Percentiles rank a stretch among this genome's conserved stretches.
phyloP scores from a whole-genome alignment of 2,329 filamentous ascomycete genomes.

The Coniochaeta sp. region DNA sequence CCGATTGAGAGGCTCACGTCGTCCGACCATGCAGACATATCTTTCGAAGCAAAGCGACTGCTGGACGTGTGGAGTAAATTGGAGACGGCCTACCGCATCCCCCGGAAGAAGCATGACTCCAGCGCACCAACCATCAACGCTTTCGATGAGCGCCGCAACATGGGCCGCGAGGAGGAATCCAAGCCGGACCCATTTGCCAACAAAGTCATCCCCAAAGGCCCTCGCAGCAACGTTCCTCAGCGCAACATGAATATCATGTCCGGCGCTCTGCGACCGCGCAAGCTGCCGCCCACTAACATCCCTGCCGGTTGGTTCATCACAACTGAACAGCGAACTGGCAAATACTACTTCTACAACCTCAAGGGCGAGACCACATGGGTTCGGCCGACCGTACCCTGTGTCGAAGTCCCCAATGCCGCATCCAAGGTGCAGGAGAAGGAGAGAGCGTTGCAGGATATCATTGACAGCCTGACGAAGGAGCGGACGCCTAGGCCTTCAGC shows the following conservation, averaged over 20 bases:
- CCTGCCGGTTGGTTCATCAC: conserved; percentile 83
- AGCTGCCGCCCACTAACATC: conserved; percentile 46
- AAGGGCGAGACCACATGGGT: conserved; percentile 76
- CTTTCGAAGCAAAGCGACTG: conserved; percentile 61
- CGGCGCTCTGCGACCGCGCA: conserved; percentile 40
- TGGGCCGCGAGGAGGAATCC: conserved; percentile 30
- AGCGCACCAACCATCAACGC: conserved; percentile 47
- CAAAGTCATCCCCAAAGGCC: conserved; percentile 49
- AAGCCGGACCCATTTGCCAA: conserved; percentile 37
- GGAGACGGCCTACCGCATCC: conserved; percentile 87
- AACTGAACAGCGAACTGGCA: conserved; percentile 58
- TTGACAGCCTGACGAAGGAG: conserved; percentile 74
- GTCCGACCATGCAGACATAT: conserved; percentile 68
- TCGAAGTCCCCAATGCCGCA: conserved; percentile 58
- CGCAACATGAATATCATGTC: conserved; percentile 42
- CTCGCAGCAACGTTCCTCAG: conserved; percentile 52
- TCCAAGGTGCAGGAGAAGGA: conserved; percentile 56
- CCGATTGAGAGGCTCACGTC: conserved; percentile 62
- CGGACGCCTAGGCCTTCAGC: conserved; percentile 44
- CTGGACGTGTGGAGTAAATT: conserved; percentile 83
- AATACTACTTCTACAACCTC: conserved; percentile 77
- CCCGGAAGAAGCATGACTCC: conserved; percentile 76
- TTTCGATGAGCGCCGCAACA: conserved; percentile 54
- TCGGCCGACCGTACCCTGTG: conserved; percentile 62
- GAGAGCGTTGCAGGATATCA: conserved; percentile 74